A percentile compares a stretch with the other conserved stretches of the same genome.
phyloP scores from a whole-genome alignment of 306 rosid species.

The Corylus americana region DNA sequence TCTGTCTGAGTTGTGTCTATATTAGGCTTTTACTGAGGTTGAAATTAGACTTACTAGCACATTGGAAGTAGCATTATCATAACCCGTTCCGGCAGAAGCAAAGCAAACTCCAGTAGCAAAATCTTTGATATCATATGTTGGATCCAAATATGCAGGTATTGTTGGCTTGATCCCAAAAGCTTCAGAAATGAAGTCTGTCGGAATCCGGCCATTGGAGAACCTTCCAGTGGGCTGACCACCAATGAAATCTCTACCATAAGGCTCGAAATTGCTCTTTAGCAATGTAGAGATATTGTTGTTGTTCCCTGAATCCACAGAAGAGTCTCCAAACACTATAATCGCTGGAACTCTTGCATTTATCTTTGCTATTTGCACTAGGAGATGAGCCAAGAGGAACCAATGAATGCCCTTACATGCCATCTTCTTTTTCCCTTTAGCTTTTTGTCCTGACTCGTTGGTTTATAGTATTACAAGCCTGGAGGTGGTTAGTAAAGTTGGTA shows the following conservation, averaged over 20 bases:
- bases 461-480: not conserved
- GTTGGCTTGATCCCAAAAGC: constrained; percentile 49
- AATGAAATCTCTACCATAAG: constrained; percentile 52
- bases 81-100: constrained; percentile 73
- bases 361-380: constrained; percentile 19
- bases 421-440: not conserved
- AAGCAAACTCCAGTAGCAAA: constrained; percentile 62
- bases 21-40: not conserved
- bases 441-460: not conserved
- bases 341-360: constrained; percentile 39
- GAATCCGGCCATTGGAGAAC: constrained; percentile 53
- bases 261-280: constrained; percentile 51
- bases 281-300: constrained; percentile 51
- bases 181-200: constrained; percentile 57
- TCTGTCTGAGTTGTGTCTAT: not conserved
- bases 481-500: constrained; percentile 20
- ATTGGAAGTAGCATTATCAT: constrained; percentile 54
- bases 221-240: constrained; percentile 52
- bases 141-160: constrained; percentile 62
- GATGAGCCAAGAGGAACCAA: constrained; percentile 20
- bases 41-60: constrained; percentile 45
- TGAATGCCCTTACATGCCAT: constrained; percentile 11
- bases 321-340: constrained; percentile 61
- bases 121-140: constrained; percentile 34
- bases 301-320: constrained; percentile 67